Base-by-base conservation (phyloP, 306 rosid genomes). In the Alnus glutinosa region DNA sequence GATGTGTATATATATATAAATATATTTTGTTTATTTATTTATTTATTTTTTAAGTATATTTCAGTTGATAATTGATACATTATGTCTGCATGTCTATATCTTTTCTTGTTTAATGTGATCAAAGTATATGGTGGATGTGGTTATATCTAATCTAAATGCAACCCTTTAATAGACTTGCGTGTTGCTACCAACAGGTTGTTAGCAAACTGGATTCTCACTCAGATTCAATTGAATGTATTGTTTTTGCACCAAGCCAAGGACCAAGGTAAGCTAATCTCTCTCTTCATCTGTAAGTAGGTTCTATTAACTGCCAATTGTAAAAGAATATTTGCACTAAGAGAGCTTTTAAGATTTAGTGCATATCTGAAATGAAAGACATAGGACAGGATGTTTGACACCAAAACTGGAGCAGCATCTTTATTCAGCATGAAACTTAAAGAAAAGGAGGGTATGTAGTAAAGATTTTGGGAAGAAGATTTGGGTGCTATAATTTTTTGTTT, bases 211-310 rank as follows among this genome's bases (percentile, higher is more conserved):
- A 81, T 82, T 79, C 97, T 79, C 97, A 87, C 81, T 75, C 89
- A 11, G 96, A 88, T 79, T 93, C 99, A 58, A 83, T 93, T 0
- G 99, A 95, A 79, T 90, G 98, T 83, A 85, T 91, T 61, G 94
- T 79, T 63, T 83, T 95, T 67, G 81, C 94, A 7, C 89, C 90
- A 73, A 91, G 98, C 98, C 91, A 83, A 55, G 55, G 54, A n/a
- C 42, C 61, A 62, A 73, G 75, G 77, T 70, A 42, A 71, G 63
- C 63, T 76, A 62, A 61, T 68, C 55, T 76, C 52, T 85, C 47
- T 51, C 19, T 71, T 66, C 34, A 1, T 34, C 10, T 4, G 16
- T 63, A 5, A 63, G 15, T 8, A 16, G n/a, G 19, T 66, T 67
- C 72, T 39, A 3, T 67, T 67, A 18, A 15, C 19, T 39, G 46